phyloP scores from a whole-genome alignment of 2,329 filamentous ascomycete genomes.

The Scytalidium lignicola region DNA sequence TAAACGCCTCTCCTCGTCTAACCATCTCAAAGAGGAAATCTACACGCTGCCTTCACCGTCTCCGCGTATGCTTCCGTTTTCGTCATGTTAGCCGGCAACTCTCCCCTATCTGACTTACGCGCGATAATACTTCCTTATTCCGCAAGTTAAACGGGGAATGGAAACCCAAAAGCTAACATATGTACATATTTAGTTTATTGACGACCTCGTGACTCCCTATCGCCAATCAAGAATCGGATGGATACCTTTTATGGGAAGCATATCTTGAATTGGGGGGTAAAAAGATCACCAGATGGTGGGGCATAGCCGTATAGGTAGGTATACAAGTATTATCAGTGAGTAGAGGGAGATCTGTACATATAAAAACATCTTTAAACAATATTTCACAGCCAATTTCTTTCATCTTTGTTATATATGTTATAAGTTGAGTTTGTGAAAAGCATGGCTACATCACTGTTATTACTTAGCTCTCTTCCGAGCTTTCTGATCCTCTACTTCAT shows the following conservation, averaged over 20 bases:
- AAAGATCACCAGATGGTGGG: too few species aligned
- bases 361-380: too few species aligned
- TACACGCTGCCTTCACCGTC: not conserved
- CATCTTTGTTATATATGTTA: too few species aligned
- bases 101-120: not conserved
- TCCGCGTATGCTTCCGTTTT: not conserved
- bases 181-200: not conserved
- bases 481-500: not conserved
- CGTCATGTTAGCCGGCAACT: not conserved
- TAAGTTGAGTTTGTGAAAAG: not conserved
- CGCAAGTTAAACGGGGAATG: not conserved
- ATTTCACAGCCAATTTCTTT: too few species aligned
- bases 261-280: too few species aligned
- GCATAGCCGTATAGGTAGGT: too few species aligned
- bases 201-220: not conserved
- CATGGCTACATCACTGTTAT: not conserved
- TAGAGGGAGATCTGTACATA: too few species aligned
- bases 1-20: not conserved
- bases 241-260: too few species aligned
- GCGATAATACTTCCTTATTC: not conserved
- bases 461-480: not conserved
- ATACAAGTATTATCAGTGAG: too few species aligned
- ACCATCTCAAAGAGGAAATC: not conserved
- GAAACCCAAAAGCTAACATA: not conserved
- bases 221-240: too few species aligned